These are phyloP conservation scores for Chaetomiaceae sp. DNA, from an alignment of 2,329 filamentous ascomycete species.

Conservation along the genomic window DNA sequence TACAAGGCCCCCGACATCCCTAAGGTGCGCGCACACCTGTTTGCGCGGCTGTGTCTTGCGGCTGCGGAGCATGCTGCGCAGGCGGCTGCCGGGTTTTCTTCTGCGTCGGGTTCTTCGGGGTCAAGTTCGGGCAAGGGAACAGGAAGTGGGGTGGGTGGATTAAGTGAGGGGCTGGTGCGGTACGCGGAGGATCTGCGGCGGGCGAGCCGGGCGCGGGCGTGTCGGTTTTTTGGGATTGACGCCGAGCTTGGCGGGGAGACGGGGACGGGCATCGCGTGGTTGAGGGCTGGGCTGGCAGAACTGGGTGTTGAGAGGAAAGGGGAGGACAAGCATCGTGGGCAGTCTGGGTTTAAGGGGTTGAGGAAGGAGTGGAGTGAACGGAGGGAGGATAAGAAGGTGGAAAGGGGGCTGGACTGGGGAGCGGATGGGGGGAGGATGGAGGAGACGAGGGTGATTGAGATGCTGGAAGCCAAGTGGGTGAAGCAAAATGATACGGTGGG, in stretches of 20 bases:
- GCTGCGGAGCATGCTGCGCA: constrained; percentile 82
- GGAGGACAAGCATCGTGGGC: constrained; percentile 39
- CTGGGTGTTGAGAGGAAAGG: constrained; percentile 57
- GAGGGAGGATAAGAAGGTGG: constrained; percentile 73
- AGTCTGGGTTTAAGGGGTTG: constrained; percentile 57
- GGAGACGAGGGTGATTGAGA: constrained; percentile 78
- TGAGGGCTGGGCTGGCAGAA: constrained; percentile 70
- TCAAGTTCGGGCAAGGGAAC: too few relatives aligned
- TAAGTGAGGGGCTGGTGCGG: constrained; percentile 62
- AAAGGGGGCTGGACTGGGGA: constrained; percentile 71
- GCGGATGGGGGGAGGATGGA: constrained; percentile 79
- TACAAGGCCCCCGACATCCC: constrained; percentile 83
- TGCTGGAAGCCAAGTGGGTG: constrained; percentile 83
- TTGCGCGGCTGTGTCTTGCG: constrained; percentile 81
- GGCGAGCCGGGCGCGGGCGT: constrained; percentile 77
- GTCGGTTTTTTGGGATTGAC: constrained; percentile 85
- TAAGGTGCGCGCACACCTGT: constrained; percentile 82
- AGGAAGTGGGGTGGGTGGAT: too few relatives aligned
- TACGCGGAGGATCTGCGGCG: constrained; percentile 74
- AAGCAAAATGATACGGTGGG: constrained; percentile 88
- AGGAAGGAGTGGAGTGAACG: constrained; percentile 73
- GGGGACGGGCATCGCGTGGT: constrained; percentile 82
- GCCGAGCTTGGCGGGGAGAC: constrained; percentile 77
- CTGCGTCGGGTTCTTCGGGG: constrained; percentile 5
- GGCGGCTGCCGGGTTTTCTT: constrained; percentile 48